Base-by-base conservation (phyloP, 2,329 filamentous ascomycete species). In the Alternaria atra region DNA sequence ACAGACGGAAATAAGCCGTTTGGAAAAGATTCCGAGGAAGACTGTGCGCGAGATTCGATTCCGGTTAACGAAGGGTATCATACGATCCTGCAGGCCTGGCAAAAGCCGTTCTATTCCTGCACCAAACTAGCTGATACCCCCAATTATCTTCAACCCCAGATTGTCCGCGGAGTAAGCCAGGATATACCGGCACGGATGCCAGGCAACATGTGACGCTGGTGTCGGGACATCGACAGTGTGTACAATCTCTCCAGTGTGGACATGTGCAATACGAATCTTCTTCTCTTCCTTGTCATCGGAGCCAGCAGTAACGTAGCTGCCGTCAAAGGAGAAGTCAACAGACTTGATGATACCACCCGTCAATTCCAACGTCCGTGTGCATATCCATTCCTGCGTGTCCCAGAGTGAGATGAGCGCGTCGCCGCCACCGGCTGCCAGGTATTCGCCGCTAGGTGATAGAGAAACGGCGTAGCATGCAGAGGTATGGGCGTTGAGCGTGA, bases 371-470 rank as follows among this genome's bases (percentile, higher is more conserved):
- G 90, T 92, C 61, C 89, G 85, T 71, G 89, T 86, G 73, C 91
- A 93, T 57, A 91, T 87, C 90, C 91, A 93, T 67, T 91, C 89
- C 40, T 85, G 84, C 4, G 91, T 93, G 71, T 94, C 91, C 89
- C 91, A 94, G 3, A 94, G 81, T 5, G 89, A 85, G 66, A 94
- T 90, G 52, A 92, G 85, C 1, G 90, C 90, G 72, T 94, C 91
- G 9, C 89, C 88, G 9, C 90, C 91, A 30, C 91, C 91, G 0
- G 90, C 91, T 0, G 91, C 91, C 44, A 94, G 82, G 72, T 89
- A 91, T 42, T 88, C 84, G 40, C 89, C 91, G 44, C 86, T 88
- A 0, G 91, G 91, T 64, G 91, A 90, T 70, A 93, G 80, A 63
- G 89, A 89, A 12, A 88, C 84, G 8, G 87, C 85, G 63, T 91